A percentile compares a stretch with the other conserved stretches of the same genome.
Evolutionary conservation across 2,329 filamentous ascomycete genomes (phyloP).

Genomic region (Penicillium rolfsii): DNA sequence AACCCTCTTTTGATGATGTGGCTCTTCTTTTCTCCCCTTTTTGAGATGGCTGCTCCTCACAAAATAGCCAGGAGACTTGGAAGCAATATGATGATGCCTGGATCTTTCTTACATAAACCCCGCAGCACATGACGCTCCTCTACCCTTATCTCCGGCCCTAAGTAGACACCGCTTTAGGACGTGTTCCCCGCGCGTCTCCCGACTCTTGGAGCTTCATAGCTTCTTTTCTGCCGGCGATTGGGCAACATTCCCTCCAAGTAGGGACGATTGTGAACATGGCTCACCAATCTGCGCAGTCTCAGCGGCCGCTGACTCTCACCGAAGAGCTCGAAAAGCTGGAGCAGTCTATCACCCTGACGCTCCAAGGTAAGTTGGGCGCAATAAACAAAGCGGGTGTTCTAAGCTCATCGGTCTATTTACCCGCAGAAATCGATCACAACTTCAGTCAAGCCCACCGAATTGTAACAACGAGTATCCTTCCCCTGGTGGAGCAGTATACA

Average conservation of each 20-base stretch:
- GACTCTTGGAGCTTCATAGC: slow-evolving; percentile 1
- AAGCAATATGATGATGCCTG: slow-evolving; percentile 26
- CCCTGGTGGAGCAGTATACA: slow-evolving; percentile 91
- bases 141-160: slow-evolving; percentile 43
- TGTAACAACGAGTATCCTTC: slow-evolving; percentile 89
- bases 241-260: not conserved
- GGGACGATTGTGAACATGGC: slow-evolving; percentile 48
- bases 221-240: not conserved
- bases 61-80: slow-evolving; percentile 19
- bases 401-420: slow-evolving; percentile 16
- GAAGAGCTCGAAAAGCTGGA: slow-evolving; percentile 96
- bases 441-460: slow-evolving; percentile 97
- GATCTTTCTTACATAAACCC: slow-evolving; percentile 22
- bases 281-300: slow-evolving; percentile 51
- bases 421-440: slow-evolving; percentile 94
- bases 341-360: slow-evolving; percentile 91
- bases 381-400: slow-evolving; percentile 22
- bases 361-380: slow-evolving; percentile 69
- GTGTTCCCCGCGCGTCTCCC: slow-evolving; percentile 34
- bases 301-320: slow-evolving; percentile 73
- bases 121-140: slow-evolving; percentile 38
- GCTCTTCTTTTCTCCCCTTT: slow-evolving; percentile 6
- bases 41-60: slow-evolving; percentile 7
- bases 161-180: slow-evolving; percentile 35
- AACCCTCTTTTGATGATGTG: not conserved